Percentiles rank a stretch among this genome's conserved stretches.
Conservation (phyloP, 805 yeast genomes). For the Barnettozyma siamensis region DNA sequence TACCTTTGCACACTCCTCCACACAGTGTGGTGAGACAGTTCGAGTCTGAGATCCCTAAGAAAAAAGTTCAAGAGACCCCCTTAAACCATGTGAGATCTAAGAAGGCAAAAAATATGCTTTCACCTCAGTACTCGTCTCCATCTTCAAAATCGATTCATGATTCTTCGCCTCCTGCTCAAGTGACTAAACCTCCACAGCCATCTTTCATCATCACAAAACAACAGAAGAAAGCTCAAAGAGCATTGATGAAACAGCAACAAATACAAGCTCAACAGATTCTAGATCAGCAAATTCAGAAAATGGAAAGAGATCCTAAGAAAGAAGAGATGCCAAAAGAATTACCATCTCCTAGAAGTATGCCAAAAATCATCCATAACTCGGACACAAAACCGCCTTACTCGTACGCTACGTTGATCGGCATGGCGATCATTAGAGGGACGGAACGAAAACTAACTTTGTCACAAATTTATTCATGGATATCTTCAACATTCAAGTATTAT, state of each 20-base stretch:
- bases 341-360: constrained; percentile 24
- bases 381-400: constrained; percentile 81
- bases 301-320: not conserved
- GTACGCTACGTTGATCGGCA: constrained; percentile 88
- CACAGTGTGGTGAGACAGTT: constrained; percentile 22
- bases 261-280: constrained; percentile 2
- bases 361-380: constrained; percentile 17
- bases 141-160: constrained; percentile 4
- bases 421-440: constrained; percentile 84
- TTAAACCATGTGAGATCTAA: constrained; percentile 17
- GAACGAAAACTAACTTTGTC: constrained; percentile 65
- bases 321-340: constrained; percentile 9
- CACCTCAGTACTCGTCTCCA: constrained; percentile 27
- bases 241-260: constrained; percentile 7
- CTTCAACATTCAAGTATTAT: constrained; percentile 78
- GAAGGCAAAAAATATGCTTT: constrained; percentile 19
- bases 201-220: constrained; percentile 16
- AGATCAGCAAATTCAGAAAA: constrained; percentile 2
- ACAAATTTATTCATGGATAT: constrained; percentile 90
- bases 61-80: constrained; percentile 22
- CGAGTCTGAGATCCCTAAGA: constrained; percentile 5
- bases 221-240: constrained; percentile 11
- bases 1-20: constrained; percentile 26
- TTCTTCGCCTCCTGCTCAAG: constrained; percentile 6
- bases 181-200: constrained; percentile 22